Evolutionary conservation across 169 alveolate genomes (phyloP).

Genomic region (Plasmodium cynomolgi): DNA sequence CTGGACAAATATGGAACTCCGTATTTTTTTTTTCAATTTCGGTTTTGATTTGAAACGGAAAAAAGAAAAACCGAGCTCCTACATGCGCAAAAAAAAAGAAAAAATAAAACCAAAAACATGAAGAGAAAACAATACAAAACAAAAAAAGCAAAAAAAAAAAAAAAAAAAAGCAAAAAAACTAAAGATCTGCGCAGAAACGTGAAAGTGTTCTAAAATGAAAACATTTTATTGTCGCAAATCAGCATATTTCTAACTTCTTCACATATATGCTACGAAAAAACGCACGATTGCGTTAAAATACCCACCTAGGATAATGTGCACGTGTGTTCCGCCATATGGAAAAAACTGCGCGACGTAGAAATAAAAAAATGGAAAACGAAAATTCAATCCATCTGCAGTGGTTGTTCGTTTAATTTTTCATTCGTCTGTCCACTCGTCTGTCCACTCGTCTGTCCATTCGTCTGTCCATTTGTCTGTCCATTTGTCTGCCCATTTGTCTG

Average conservation of each 20-base stretch:
- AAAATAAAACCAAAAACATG: neutral
- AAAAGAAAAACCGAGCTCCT: constrained; percentile 13
- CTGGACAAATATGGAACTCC: neutral
- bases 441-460: neutral
- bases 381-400: constrained; percentile 3
- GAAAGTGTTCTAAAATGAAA: constrained; percentile 7
- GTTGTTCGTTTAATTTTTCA: neutral
- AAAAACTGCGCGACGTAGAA: constrained; percentile 1
- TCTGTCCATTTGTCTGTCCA: neutral
- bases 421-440: neutral
- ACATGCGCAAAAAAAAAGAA: neutral
- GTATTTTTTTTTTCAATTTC: constrained; percentile 1
- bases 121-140: neutral
- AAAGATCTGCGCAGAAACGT: constrained; percentile 7
- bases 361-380: constrained; percentile 7
- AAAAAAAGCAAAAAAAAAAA: neutral
- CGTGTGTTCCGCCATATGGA: neutral
- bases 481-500: neutral
- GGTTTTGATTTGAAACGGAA: constrained; percentile 1
- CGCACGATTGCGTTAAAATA: neutral
- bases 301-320: neutral
- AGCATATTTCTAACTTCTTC: neutral
- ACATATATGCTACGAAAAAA: neutral
- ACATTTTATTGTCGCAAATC: neutral
- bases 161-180: neutral